phyloP scores from a whole-genome alignment of 2,329 filamentous ascomycete species.

The Sphaerulina vaccinii region DNA sequence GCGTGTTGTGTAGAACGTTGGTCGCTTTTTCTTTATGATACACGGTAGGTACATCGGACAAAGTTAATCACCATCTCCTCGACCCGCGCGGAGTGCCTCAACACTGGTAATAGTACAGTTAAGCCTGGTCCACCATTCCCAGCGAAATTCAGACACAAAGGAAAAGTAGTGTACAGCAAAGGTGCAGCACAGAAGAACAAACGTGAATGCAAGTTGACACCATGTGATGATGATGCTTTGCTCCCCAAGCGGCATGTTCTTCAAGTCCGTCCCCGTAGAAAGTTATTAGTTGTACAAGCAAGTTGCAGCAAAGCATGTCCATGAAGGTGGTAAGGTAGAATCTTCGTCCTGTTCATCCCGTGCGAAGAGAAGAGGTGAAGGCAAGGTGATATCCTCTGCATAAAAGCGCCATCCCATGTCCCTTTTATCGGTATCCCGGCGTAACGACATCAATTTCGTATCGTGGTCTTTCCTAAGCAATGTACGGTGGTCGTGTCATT shows the following conservation, averaged over 20 bases:
- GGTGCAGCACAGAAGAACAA: constrained; percentile 2
- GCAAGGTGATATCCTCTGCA: not conserved
- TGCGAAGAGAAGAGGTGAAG: constrained; percentile 3
- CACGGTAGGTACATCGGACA: not conserved
- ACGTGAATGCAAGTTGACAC: not conserved
- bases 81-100: constrained; percentile 4
- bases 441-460: constrained; percentile 20
- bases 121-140: not conserved
- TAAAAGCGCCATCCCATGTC: constrained; percentile 13
- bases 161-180: constrained; percentile 9
- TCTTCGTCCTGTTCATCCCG: constrained; percentile 10
- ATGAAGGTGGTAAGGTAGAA: constrained; percentile 9
- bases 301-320: constrained; percentile 11
- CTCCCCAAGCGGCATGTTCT: not conserved
- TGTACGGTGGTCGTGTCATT: constrained; percentile 9
- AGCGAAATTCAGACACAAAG: not conserved
- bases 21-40: constrained; percentile 4
- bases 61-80: not conserved
- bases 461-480: constrained; percentile 7
- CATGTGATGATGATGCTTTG: not conserved
- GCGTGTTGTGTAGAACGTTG: not conserved
- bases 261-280: constrained; percentile 2
- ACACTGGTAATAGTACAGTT: constrained; percentile 1
- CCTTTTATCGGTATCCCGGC: constrained; percentile 16
- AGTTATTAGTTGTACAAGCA: constrained; percentile 12